Conservation (phyloP, 1,284 basidiomycete species). For the Pyrrhoderma noxium region DNA sequence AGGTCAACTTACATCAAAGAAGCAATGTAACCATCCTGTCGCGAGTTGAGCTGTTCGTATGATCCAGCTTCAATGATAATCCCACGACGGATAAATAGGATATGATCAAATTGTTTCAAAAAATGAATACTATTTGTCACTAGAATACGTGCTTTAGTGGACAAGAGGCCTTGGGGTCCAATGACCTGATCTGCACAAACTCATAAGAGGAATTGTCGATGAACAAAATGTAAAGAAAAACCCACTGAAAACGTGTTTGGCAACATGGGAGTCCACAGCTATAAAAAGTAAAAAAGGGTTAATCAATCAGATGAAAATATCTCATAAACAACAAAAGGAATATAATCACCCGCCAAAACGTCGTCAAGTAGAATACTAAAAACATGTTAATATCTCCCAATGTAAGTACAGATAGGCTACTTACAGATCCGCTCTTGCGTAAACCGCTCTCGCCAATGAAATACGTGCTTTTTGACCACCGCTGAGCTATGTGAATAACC, state of each 20-base stretch:
- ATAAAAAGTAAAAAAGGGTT: not conserved
- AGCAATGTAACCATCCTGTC: slow-evolving; percentile 52
- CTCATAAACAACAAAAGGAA: no score
- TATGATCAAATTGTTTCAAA: slow-evolving; percentile 76
- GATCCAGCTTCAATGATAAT: slow-evolving; percentile 76
- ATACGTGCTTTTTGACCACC: slow-evolving; percentile 68
- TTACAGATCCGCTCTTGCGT: slow-evolving; percentile 36
- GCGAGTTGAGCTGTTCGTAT: slow-evolving; percentile 54
- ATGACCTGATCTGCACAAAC: slow-evolving; percentile 68
- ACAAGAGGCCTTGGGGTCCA: slow-evolving; percentile 81
- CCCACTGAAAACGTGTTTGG: slow-evolving; percentile 54
- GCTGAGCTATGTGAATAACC: slow-evolving; percentile 30
- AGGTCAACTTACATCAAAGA: slow-evolving; percentile 57
- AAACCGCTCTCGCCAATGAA: slow-evolving; percentile 39
- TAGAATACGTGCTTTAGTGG: slow-evolving; percentile 79
- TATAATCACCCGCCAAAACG: slow-evolving; percentile 46
- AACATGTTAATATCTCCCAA: not conserved
- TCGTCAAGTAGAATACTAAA: slow-evolving; percentile 41
- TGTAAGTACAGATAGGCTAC: slow-evolving; percentile 16
- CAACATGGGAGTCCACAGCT: slow-evolving; percentile 69
- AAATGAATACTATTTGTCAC: slow-evolving; percentile 90
- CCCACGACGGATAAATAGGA: slow-evolving; percentile 71
- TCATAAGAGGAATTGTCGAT: slow-evolving; percentile 20
- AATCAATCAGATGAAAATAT: slow-evolving; percentile 7
- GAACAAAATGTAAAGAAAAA: slow-evolving; percentile 4